phyloP scores from a whole-genome alignment of 2,329 filamentous ascomycete species.

The Achaetomium macrosporum region DNA sequence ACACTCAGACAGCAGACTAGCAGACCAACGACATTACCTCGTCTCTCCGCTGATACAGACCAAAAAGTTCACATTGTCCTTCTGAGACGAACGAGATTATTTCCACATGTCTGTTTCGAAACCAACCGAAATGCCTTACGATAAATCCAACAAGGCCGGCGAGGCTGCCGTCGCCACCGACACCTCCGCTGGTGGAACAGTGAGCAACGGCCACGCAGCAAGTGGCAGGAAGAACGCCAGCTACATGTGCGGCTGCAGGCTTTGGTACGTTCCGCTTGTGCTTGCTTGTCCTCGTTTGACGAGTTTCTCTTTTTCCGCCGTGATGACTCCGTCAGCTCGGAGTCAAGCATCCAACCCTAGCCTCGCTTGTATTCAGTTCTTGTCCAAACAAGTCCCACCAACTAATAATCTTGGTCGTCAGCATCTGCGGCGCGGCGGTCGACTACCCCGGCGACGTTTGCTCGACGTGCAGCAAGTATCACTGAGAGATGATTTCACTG shows the following conservation, averaged over 20 bases:
- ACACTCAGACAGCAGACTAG: not conserved
- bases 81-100: not conserved
- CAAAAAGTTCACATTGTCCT: not conserved
- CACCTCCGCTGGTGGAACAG: not conserved
- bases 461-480: conserved; percentile 5
- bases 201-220: not conserved
- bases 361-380: no score
- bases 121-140: not conserved
- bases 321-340: no score
- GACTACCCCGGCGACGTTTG: conserved; percentile 17
- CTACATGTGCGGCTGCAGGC: conserved; percentile 15
- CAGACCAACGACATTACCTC: not conserved
- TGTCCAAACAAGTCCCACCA: not conserved
- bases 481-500: not conserved
- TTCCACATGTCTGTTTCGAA: not conserved
- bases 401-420: not conserved
- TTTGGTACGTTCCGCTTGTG: conserved; percentile 6
- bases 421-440: conserved; percentile 14
- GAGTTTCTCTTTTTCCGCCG: not conserved
- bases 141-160: not conserved
- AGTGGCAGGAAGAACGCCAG: not conserved
- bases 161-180: not conserved
- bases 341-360: no score
- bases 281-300: no score
- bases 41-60: not conserved